phyloP scores from a whole-genome alignment of 169 alveolate species.

The Plasmodium chabaudi region DNA sequence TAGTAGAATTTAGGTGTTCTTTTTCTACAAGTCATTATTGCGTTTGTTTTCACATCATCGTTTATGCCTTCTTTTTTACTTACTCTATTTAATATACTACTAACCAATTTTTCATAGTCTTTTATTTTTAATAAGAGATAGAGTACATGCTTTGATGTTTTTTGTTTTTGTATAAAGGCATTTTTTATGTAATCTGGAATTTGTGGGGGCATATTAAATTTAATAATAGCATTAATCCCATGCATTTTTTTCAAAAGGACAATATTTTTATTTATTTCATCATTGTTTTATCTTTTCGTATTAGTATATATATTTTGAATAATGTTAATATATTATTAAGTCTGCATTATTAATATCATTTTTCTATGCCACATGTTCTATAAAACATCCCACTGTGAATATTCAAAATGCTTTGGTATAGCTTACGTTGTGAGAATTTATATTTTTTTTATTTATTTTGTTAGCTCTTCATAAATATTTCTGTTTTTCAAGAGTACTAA shows the following conservation, averaged over 20 bases:
- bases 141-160: not conserved
- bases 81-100: too few species aligned
- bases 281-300: not conserved
- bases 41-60: not conserved
- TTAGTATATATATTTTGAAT: not conserved
- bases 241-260: conserved; percentile 32
- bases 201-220: conserved; percentile 5
- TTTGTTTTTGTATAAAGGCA: conserved; percentile 4
- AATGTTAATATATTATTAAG: not conserved
- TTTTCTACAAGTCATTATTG: not conserved
- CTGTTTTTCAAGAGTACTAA: not conserved
- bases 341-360: not conserved
- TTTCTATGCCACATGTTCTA: not conserved
- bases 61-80: too few species aligned
- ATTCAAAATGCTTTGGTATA: not conserved
- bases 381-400: not conserved
- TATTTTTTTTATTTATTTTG: not conserved
- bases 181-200: conserved; percentile 2
- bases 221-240: conserved; percentile 1
- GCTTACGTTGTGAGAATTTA: not conserved
- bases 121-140: conserved; percentile 6
- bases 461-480: too few species aligned
- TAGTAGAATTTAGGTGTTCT: not conserved
- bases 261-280: conserved; percentile 18
- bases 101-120: not conserved